These are phyloP conservation scores for Phytopythium ostracodes DNA, from an alignment of 352 stramenopile genomes.

Conservation along the genomic window DNA sequence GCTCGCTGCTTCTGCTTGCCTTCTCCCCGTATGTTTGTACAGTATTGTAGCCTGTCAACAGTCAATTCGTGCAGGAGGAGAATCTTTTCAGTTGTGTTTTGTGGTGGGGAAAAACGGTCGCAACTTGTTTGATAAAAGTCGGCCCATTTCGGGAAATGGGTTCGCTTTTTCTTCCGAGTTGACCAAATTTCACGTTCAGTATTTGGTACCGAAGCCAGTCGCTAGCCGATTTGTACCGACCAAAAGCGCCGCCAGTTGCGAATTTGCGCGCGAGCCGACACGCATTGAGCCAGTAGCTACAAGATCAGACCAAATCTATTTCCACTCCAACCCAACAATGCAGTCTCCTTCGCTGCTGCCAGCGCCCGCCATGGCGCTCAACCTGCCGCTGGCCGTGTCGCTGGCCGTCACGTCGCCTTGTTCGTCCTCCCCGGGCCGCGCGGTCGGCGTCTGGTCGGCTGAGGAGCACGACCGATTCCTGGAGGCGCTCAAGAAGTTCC, in stretches of 20 bases:
- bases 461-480: slow-evolving; percentile 31
- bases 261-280: neutral
- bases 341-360: slow-evolving; percentile 1
- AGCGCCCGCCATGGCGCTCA: slow-evolving; percentile 6
- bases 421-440: slow-evolving; percentile 10
- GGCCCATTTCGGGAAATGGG: neutral
- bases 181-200: neutral
- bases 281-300: neutral
- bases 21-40: neutral
- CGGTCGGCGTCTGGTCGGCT: slow-evolving; percentile 18
- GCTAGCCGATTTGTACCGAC: neutral
- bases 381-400: slow-evolving; percentile 11
- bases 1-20: too few relatives aligned
- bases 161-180: neutral
- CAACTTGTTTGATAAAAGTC: too few relatives aligned
- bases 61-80: neutral
- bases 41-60: neutral
- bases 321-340: neutral
- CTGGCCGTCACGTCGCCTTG: neutral
- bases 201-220: neutral
- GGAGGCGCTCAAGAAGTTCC: slow-evolving; percentile 29
- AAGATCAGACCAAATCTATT: too few relatives aligned
- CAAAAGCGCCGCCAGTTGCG: neutral
- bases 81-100: slow-evolving; percentile 1
- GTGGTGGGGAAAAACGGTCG: too few relatives aligned